These are phyloP conservation scores for Nigrograna mackinnonii DNA, from an alignment of 2,329 filamentous ascomycete genomes.

Conservation along the genomic window DNA sequence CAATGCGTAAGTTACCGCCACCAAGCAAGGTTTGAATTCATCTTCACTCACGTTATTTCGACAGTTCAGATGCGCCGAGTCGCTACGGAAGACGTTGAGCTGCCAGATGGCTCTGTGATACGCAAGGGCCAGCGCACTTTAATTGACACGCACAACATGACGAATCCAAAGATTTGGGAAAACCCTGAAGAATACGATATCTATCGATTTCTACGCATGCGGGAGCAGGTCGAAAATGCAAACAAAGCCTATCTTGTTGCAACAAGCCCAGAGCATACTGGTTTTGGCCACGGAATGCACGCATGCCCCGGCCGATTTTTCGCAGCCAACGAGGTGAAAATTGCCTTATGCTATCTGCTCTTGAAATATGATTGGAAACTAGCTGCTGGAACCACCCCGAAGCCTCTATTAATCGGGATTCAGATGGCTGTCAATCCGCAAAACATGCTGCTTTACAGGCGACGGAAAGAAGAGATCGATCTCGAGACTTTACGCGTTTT, in stretches of 20 bases:
- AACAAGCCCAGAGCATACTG: slow-evolving; percentile 9
- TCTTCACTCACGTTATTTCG: too few relatives aligned
- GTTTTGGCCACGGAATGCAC: slow-evolving; percentile 16
- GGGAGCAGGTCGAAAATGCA: slow-evolving; percentile 6
- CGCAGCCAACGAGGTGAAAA: slow-evolving; percentile 22
- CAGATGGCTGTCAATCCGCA: background rate
- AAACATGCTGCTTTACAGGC: background rate
- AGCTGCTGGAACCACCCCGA: background rate
- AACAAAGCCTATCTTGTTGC: slow-evolving; percentile 11
- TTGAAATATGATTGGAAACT: slow-evolving; percentile 16
- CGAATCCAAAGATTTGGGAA: slow-evolving; percentile 6
- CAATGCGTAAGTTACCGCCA: slow-evolving; percentile 15
- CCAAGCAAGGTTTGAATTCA: background rate
- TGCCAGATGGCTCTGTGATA: slow-evolving; percentile 29
- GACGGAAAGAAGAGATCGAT: background rate
- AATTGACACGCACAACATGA: slow-evolving; percentile 3
- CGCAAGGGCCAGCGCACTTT: slow-evolving; percentile 16
- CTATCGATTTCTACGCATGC: slow-evolving; percentile 13
- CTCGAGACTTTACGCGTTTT: background rate
- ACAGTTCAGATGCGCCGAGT: slow-evolving; percentile 27
- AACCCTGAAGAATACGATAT: slow-evolving; percentile 14
- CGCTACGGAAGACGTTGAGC: slow-evolving; percentile 18
- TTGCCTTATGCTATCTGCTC: slow-evolving; percentile 14
- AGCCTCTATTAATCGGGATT: background rate
- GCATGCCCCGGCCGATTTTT: slow-evolving; percentile 24